phyloP scores from a whole-genome alignment of 208 protist genomes.

The Leishmania braziliensis region DNA sequence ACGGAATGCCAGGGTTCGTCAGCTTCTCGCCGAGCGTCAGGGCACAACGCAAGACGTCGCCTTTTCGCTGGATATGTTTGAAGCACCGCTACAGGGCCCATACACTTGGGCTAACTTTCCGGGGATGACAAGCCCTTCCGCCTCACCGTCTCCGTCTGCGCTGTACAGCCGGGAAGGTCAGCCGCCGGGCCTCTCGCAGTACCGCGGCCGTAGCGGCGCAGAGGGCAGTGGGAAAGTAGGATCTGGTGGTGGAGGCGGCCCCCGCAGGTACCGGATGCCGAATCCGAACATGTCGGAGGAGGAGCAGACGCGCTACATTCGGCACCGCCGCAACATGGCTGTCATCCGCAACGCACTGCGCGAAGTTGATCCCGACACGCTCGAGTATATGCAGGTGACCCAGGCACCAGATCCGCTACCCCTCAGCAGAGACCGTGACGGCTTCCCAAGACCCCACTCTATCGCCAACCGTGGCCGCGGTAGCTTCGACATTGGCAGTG shows the following conservation, averaged over 20 bases:
- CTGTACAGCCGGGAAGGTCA: background rate
- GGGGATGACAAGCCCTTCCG: background rate
- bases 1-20: conserved; percentile 53
- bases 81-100: background rate
- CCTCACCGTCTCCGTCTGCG: background rate
- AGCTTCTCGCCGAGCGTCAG: conserved; percentile 33
- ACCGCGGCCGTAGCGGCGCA: background rate
- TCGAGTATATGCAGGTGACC: conserved; percentile 53
- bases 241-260: background rate
- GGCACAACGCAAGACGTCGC: background rate
- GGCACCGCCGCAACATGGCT: conserved; percentile 43
- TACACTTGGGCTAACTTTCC: background rate
- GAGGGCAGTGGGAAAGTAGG: background rate
- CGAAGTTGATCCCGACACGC: conserved; percentile 75
- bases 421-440: background rate
- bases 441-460: background rate
- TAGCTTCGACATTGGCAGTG: background rate
- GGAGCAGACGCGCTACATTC: conserved; percentile 32
- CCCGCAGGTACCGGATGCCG: conserved; percentile 20
- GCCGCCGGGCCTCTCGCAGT: background rate
- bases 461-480: background rate
- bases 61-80: conserved; percentile 22
- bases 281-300: conserved; percentile 31
- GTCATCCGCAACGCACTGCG: conserved; percentile 70
- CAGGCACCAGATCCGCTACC: conserved; percentile 27